Evolutionary conservation across 257 asterid species (phyloP), one percentile per base, ranked within the genome.

Genomic region (Salvia rosmarinus): DNA sequence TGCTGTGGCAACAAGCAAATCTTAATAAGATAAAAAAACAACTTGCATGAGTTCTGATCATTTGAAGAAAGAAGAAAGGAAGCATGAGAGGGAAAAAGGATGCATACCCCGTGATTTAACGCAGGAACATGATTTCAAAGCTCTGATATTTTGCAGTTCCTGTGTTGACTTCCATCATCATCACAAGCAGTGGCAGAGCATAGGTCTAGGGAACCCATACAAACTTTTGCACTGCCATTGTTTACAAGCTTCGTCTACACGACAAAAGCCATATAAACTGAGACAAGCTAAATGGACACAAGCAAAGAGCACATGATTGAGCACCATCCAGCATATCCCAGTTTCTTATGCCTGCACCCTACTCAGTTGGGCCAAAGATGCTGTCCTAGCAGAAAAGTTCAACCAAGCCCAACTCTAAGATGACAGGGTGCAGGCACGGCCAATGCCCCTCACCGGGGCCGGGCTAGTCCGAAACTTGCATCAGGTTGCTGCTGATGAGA

Each of bases 391-490:
- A 87, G 83, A 84, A 28, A 49, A 72, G 51, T 25, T 30, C 16
- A 58, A 52, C 57, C 77, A 56, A 21, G 46, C 70, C 86, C 86
- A 79, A 72, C 72, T 70, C 58, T 72, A 68, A 74, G 71, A 44
- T 68, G 84, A 79, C 84, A 77, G 90, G 94, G 90, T 81, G 92
- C 97, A 93, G 98, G 97, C 96, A 85, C 71, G 80, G 92, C 97
- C 97, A 93, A 79, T 5, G 90, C 98, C 97, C 97, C 98, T 93
- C 78, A 93, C 11, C 95, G 98, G 97, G 98, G 98, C 95, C 96
- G 96, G 96, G 98, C 97, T 83, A 93, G 64, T 81, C 98, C 96
- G 82, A 86, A 90, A 82, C 85, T 85, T 42, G 83, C 79, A 77
- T 93, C 97, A 69, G 82, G 85, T 77, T 86, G 96, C 73, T 84